Base-by-base conservation (phyloP, 2,329 filamentous ascomycete genomes). In the Sclerotiophoma versabilis region DNA sequence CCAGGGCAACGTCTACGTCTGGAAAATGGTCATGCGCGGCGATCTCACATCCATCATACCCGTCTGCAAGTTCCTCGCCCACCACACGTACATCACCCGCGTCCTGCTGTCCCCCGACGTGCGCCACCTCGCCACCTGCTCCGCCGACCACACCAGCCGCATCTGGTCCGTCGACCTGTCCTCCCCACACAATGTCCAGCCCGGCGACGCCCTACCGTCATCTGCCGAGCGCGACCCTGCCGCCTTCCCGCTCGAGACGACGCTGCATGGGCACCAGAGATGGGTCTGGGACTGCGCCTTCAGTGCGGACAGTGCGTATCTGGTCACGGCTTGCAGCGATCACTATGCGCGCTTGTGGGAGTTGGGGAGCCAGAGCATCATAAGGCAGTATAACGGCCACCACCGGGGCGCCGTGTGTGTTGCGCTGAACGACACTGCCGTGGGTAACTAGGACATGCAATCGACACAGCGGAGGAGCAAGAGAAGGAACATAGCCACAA, bases 281-380 rank as follows among this genome's bases (percentile, higher is more conserved):
- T 97, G 93, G 93, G 93, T 97, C 1, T 97, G 93, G 93, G 93
- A 97, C 75, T 97, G 93, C 69, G 93, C 93, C 0, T 97, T 97
- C 77, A 93, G 90, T 58, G 93, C 93, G 22, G 93, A 97, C 73
- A 93, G 89, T 27, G 93, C 93, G 0, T 97, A 97, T 70, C 81
- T 97, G 6, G 93, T 97, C 11, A 97, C 93, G 0, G 92, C 93
- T 5, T 96, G 92, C 73, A 93, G 89, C 34, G 93, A 97, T 72
- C 93, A 97, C 74, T 97, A 96, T 72, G 93, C 93, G 2, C 84
- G 93, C 15, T 79, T 97, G 51, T 97, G 93, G 93, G 93, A 97
- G 79, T 80, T 97, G 60, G 81, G 83, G 60, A 92, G 88, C 63
- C 92, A 96, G 75, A 88, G 88, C 68, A 93, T 97, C 62, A 97